Percentiles rank a stretch among this genome's conserved stretches.
Conservation (phyloP, 306 rosid genomes). For the Rosa chinensis region DNA sequence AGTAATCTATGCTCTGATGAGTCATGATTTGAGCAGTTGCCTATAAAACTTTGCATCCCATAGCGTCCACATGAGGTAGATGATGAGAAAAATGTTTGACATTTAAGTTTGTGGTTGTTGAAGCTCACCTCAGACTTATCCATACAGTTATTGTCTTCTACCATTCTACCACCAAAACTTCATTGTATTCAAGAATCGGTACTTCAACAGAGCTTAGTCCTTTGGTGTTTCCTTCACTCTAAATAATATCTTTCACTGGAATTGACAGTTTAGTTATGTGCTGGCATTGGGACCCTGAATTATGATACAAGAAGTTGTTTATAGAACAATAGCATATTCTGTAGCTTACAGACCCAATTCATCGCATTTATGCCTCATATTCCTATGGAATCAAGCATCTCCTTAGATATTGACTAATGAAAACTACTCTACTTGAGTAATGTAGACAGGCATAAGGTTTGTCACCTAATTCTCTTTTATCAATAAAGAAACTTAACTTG, state of each 20-base stretch:
- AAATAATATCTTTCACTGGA: neutral
- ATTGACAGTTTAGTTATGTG: constrained; percentile 8
- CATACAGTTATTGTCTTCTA: constrained; percentile 23
- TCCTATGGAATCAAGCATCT: constrained; percentile 2
- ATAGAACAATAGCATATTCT: constrained; percentile 20
- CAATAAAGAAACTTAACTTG: neutral
- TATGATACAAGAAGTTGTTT: neutral
- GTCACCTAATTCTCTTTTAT: neutral
- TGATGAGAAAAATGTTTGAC: constrained; percentile 20
- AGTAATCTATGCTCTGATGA: constrained; percentile 8
- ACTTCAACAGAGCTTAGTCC: neutral
- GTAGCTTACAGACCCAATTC: neutral
- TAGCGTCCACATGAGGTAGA: constrained; percentile 24
- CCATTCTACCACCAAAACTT: constrained; percentile 12
- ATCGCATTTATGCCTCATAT: neutral
- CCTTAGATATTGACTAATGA: neutral
- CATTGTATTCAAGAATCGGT: neutral
- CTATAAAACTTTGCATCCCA: neutral
- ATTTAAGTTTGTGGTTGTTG: constrained; percentile 35
- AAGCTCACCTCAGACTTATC: constrained; percentile 29
- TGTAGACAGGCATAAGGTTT: neutral
- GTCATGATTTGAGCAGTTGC: neutral
- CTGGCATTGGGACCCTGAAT: constrained; percentile 15
- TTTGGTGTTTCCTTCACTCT: constrained; percentile 1
- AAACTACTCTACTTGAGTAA: neutral